Evolutionary conservation across 2,329 filamentous ascomycete species (phyloP).

Genomic region (Cercospora berteroae): DNA sequence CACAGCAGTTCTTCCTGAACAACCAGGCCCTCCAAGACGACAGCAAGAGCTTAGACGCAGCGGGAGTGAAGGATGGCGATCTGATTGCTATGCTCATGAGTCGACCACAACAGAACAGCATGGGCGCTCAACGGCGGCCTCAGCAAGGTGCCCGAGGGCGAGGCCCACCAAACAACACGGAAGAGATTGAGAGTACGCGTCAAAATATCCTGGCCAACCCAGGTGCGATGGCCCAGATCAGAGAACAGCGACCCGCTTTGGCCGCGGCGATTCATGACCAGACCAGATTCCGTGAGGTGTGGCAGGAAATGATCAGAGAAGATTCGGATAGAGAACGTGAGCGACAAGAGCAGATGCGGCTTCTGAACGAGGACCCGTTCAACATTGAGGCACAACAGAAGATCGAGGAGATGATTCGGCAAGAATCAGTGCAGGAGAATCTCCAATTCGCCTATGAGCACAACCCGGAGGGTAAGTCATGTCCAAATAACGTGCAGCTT

Average conservation of each 20-base stretch:
- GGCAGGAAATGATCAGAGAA: constrained; percentile 64
- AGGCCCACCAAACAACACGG: constrained; percentile 19
- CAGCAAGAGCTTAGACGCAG: constrained; percentile 74
- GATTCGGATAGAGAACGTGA: constrained; percentile 72
- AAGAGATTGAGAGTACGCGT: constrained; percentile 75
- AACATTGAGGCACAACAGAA: constrained; percentile 85
- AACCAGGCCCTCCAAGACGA: constrained; percentile 76
- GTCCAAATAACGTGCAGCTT: not conserved
- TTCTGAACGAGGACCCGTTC: constrained; percentile 90
- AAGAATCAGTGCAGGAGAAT: constrained; percentile 92
- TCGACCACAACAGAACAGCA: constrained; percentile 42
- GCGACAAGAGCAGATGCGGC: constrained; percentile 76
- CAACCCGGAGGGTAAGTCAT: constrained; percentile 80
- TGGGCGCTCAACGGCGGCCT: constrained; percentile 40
- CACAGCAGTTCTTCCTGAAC: constrained; percentile 88
- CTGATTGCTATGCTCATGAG: constrained; percentile 84
- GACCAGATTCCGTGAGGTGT: constrained; percentile 70
- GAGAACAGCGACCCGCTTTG: constrained; percentile 71
- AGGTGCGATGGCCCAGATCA: constrained; percentile 66
- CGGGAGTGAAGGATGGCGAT: constrained; percentile 81
- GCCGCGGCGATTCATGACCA: constrained; percentile 74
- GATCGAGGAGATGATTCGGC: constrained; percentile 96
- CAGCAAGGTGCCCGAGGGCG: constrained; percentile 29
- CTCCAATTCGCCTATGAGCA: constrained; percentile 95
- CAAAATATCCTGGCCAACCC: constrained; percentile 80